phyloP scores from a whole-genome alignment of 768 basidiomycete genomes.

The Lactarius psammicola region DNA sequence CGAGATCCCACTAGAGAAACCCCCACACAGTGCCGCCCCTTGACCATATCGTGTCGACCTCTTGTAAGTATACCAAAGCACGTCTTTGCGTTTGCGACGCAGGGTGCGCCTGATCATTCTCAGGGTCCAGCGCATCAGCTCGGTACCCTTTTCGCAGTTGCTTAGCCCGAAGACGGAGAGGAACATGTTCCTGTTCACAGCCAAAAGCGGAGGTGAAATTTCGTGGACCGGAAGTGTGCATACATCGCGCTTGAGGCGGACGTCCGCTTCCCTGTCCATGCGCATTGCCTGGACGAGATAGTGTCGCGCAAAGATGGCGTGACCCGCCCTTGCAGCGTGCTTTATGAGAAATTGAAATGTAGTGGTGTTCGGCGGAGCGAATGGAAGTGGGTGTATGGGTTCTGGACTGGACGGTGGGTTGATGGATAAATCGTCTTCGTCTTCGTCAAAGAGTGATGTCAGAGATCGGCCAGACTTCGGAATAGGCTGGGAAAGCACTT shows the following conservation, averaged over 20 bases:
- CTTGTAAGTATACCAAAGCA: conserved; percentile 43
- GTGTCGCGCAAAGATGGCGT: conserved; percentile 61
- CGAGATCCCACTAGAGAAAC: neutral
- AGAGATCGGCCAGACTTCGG: conserved; percentile 45
- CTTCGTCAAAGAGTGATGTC: conserved; percentile 60
- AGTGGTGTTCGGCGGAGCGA: conserved; percentile 61
- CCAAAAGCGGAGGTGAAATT: conserved; percentile 50
- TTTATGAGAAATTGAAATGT: conserved; percentile 63
- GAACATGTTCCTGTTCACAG: conserved; percentile 55
- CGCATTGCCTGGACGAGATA: conserved; percentile 56
- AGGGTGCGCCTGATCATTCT: conserved; percentile 47
- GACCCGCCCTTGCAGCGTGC: conserved; percentile 48
- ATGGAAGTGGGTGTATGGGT: conserved; percentile 38
- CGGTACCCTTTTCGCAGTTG: conserved; percentile 58
- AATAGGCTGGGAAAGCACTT: conserved; percentile 72
- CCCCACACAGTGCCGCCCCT: neutral
- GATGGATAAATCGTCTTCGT: conserved; percentile 60
- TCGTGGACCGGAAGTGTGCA: conserved; percentile 33
- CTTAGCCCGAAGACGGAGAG: conserved; percentile 56
- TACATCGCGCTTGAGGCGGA: conserved; percentile 39
- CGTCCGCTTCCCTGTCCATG: conserved; percentile 41
- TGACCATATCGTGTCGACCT: conserved; percentile 21
- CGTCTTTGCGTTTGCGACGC: conserved; percentile 48
- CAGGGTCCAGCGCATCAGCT: conserved; percentile 58
- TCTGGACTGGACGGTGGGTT: conserved; percentile 40